Evolutionary conservation across 169 alveolate genomes (phyloP).

Genomic region (Theileria equi): DNA sequence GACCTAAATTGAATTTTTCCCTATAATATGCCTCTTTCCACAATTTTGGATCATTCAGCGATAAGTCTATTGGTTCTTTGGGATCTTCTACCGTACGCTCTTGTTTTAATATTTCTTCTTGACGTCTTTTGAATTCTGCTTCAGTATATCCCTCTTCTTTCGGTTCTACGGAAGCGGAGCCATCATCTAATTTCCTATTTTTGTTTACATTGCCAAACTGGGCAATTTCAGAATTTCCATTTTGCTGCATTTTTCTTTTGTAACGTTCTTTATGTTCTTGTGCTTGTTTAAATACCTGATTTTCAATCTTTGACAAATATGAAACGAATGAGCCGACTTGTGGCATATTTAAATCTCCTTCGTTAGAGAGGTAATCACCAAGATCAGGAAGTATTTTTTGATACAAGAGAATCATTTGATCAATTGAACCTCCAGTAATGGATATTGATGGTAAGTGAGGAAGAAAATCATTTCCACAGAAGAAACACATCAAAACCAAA

Average conservation of each 20-base stretch:
- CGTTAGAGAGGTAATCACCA: constrained; percentile 86
- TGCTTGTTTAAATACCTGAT: constrained; percentile 77
- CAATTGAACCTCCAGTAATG: constrained; percentile 95
- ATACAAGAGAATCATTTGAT: constrained; percentile 91
- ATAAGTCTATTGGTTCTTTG: constrained; percentile 55
- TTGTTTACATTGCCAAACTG: constrained; percentile 11
- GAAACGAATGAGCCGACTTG: constrained; percentile 72
- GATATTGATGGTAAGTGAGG: constrained; percentile 93
- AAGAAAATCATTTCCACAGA: constrained; percentile 96
- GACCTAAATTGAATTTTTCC: constrained; percentile 34
- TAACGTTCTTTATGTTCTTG: constrained; percentile 78
- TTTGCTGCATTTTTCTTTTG: constrained; percentile 66
- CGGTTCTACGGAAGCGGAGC: not conserved
- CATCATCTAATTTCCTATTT: not conserved
- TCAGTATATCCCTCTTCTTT: not conserved
- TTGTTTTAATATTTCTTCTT: constrained; percentile 28
- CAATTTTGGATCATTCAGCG: constrained; percentile 51
- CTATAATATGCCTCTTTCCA: constrained; percentile 60
- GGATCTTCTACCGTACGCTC: constrained; percentile 37
- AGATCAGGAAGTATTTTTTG: constrained; percentile 84
- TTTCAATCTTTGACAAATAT: constrained; percentile 83
- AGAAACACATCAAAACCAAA: constrained; percentile 93
- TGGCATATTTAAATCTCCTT: constrained; percentile 81
- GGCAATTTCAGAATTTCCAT: constrained; percentile 20
- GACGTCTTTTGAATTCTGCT: constrained; percentile 28